A percentile compares a stretch with the other conserved stretches of the same genome.
These are phyloP conservation scores for Aspergillus sp. DNA, from an alignment of 2,329 filamentous ascomycete species.

Conservation along the genomic window DNA sequence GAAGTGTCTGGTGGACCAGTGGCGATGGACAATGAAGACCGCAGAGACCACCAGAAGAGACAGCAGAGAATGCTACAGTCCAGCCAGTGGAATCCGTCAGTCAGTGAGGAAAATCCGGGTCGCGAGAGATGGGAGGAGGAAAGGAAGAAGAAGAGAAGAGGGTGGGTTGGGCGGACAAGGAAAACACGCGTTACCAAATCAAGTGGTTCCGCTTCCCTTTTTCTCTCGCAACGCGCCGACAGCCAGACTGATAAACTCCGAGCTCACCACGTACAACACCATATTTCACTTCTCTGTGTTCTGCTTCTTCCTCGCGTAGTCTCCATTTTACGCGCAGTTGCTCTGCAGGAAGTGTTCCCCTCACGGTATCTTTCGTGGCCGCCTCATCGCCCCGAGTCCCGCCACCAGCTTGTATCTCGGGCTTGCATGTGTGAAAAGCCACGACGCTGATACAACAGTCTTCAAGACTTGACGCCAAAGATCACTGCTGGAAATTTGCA, in stretches of 20 bases:
- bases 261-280: not conserved
- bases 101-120: not conserved
- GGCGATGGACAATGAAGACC: not conserved
- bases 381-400: no score
- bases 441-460: no score
- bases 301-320: not conserved
- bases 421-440: no score
- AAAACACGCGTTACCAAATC: conserved; percentile 6
- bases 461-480: no score
- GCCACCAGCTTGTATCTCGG: no score
- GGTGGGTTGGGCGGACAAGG: conserved; percentile 6
- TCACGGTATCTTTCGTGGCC: no score
- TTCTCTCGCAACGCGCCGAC: conserved; percentile 6
- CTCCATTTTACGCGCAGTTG: not conserved
- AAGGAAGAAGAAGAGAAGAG: not conserved
- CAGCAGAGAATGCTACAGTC: not conserved
- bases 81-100: not conserved
- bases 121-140: not conserved
- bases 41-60: not conserved
- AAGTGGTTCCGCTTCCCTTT: conserved; percentile 9
- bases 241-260: not conserved
- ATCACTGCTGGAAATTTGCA: no score
- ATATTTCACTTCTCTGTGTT: not conserved
- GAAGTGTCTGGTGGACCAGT: not conserved
- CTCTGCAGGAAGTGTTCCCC: no score